phyloP scores from a whole-genome alignment of 2,329 filamentous ascomycete species.

The Diplodia seriata region DNA sequence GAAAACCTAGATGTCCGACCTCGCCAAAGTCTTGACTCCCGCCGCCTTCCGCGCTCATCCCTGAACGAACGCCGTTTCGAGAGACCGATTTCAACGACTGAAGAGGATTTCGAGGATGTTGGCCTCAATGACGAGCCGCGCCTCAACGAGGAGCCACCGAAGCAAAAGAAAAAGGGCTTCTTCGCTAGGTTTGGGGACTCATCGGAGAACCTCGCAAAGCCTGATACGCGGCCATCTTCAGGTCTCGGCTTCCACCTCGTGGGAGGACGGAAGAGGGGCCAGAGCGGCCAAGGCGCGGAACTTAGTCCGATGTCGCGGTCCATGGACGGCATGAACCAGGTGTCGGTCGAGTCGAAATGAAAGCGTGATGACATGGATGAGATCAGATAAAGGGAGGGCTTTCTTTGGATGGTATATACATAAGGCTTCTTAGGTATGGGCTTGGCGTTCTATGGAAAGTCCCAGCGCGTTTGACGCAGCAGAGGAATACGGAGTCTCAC shows the following conservation, averaged over 20 bases:
- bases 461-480: slow-evolving; percentile 18
- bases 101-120: slow-evolving; percentile 89
- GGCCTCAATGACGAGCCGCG: slow-evolving; percentile 81
- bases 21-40: slow-evolving; percentile 82
- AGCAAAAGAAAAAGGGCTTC: slow-evolving; percentile 75
- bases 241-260: slow-evolving; percentile 70
- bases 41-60: slow-evolving; percentile 67
- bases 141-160: slow-evolving; percentile 74
- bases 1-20: slow-evolving; percentile 54
- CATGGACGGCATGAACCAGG: slow-evolving; percentile 36
- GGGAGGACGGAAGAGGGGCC: slow-evolving; percentile 71
- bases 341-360: slow-evolving; percentile 32
- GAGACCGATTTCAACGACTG: slow-evolving; percentile 68
- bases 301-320: slow-evolving; percentile 67
- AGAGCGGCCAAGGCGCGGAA: slow-evolving; percentile 74
- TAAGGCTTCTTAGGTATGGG: slow-evolving; percentile 26
- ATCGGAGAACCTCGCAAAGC: slow-evolving; percentile 38
- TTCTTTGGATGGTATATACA: slow-evolving; percentile 26
- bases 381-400: neutral
- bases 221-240: slow-evolving; percentile 51
- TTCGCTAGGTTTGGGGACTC: slow-evolving; percentile 80
- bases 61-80: slow-evolving; percentile 65
- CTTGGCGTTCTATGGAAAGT: slow-evolving; percentile 30
- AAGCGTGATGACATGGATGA: neutral
- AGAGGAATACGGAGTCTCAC: slow-evolving; percentile 29